Evolutionary conservation across 179 eudicot species (phyloP).

Genomic region (Beta lomatogona): DNA sequence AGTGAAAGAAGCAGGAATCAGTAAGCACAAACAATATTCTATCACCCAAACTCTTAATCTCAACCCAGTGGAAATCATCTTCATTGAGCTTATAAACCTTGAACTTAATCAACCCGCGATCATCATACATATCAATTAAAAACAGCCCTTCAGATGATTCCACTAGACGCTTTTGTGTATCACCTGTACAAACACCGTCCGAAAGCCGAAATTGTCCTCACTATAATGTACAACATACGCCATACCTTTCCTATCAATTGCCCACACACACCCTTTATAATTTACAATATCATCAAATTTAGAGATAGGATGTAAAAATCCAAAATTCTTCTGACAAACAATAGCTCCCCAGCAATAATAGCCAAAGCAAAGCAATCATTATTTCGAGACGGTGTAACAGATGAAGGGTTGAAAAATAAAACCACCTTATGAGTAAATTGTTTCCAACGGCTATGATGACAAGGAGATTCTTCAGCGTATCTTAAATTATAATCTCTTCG

Average conservation of each 20-base stretch:
- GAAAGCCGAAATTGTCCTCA: background rate
- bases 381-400: background rate
- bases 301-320: background rate
- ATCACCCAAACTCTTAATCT: conserved; percentile 24
- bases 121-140: conserved; percentile 22
- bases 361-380: conserved; percentile 18
- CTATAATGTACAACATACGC: conserved; percentile 9
- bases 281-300: conserved; percentile 31
- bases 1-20: conserved; percentile 20
- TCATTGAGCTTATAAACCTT: conserved; percentile 28
- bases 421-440: background rate
- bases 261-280: conserved; percentile 9
- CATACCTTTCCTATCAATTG: conserved; percentile 22
- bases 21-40: conserved; percentile 21
- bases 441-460: background rate
- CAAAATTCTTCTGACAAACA: background rate
- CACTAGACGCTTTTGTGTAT: conserved; percentile 12
- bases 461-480: too few relatives aligned
- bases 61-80: conserved; percentile 18
- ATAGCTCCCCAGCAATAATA: conserved; percentile 5
- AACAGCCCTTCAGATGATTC: conserved; percentile 20
- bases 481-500: conserved; percentile 1
- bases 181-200: background rate
- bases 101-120: conserved; percentile 6
- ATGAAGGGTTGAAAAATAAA: conserved; percentile 16